phyloP scores from a whole-genome alignment of 2,329 filamentous ascomycete species.

The Penicillium sp. region DNA sequence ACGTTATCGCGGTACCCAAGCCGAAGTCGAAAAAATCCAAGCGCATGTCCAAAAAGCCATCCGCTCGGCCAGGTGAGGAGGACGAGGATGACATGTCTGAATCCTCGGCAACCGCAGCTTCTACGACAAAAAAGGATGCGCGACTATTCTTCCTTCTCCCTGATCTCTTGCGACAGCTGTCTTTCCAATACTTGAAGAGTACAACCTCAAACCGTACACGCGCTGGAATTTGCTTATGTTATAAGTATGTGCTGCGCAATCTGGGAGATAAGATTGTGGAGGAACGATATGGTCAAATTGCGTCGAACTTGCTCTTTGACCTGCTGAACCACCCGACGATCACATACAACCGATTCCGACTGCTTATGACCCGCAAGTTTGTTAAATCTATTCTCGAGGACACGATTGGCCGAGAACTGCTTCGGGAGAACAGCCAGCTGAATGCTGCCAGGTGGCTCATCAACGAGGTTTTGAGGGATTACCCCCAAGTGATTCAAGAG shows the following conservation, averaged over 20 bases:
- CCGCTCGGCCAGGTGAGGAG: constrained; percentile 63
- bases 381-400: constrained; percentile 83
- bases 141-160: constrained; percentile 72
- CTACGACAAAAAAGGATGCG: constrained; percentile 70
- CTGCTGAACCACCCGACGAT: constrained; percentile 76
- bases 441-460: constrained; percentile 79
- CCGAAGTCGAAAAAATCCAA: constrained; percentile 70
- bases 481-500: constrained; percentile 86
- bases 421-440: constrained; percentile 87
- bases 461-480: constrained; percentile 90
- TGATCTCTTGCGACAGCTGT: constrained; percentile 79
- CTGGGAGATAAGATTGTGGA: constrained; percentile 84
- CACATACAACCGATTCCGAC: constrained; percentile 81
- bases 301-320: constrained; percentile 78
- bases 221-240: constrained; percentile 84
- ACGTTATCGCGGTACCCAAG: constrained; percentile 58
- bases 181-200: constrained; percentile 75
- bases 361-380: constrained; percentile 82
- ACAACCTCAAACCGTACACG: constrained; percentile 79
- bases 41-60: constrained; percentile 68
- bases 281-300: constrained; percentile 76
- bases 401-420: constrained; percentile 75
- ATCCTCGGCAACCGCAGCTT: constrained; percentile 57
- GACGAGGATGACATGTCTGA: constrained; percentile 73
- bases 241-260: constrained; percentile 75